Percentiles rank a stretch among this genome's conserved stretches.
phyloP scores from a whole-genome alignment of 495 filamentous ascomycete species.

The Talaromyces trachyspermus region DNA sequence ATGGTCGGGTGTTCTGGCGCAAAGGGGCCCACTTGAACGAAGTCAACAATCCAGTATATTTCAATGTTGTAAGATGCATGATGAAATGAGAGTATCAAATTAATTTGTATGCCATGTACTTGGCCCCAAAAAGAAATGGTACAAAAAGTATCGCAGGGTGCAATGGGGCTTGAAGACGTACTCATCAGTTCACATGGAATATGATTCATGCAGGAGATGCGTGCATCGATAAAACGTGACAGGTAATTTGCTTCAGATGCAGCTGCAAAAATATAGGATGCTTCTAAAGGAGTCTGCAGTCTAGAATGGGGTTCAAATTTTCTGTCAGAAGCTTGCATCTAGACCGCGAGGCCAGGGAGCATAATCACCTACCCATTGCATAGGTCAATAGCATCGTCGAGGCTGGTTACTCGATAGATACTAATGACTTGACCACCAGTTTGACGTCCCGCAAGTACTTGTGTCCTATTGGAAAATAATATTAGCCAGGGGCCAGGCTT shows the following conservation, averaged over 20 bases:
- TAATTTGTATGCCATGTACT: neutral
- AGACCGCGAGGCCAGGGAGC: neutral
- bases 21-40: neutral
- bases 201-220: too few relatives aligned
- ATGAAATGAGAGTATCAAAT: neutral
- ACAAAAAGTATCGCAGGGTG: neutral
- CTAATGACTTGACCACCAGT: neutral
- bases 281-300: too few relatives aligned
- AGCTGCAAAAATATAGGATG: too few relatives aligned
- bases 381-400: neutral
- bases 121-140: neutral
- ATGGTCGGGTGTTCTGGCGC: neutral
- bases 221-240: too few relatives aligned
- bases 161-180: too few relatives aligned
- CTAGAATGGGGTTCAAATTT: too few relatives aligned
- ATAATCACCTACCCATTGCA: constrained; percentile 1
- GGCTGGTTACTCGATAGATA: constrained; percentile 1
- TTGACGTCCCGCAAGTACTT: neutral
- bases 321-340: neutral
- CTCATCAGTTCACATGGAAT: too few relatives aligned
- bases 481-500: neutral
- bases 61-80: neutral
- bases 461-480: neutral
- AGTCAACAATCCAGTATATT: neutral
- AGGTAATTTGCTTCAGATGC: too few relatives aligned